Evolutionary conservation across 306 rosid species (phyloP).

Genomic region (Dalbergia oliveri): DNA sequence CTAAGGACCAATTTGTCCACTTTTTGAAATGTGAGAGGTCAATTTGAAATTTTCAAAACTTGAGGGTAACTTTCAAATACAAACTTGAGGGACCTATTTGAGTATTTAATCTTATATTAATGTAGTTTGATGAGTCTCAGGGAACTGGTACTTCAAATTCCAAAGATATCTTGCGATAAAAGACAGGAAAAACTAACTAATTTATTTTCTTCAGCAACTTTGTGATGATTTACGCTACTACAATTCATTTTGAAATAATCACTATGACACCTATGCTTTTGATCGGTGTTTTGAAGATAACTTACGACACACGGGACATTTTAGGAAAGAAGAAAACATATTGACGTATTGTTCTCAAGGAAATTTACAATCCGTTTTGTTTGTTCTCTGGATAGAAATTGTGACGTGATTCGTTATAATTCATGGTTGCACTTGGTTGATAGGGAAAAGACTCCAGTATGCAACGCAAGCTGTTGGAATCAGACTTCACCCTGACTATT

Average conservation of each 20-base stretch:
- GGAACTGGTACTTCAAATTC: not conserved
- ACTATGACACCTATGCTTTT: not conserved
- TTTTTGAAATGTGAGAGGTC: too few species aligned
- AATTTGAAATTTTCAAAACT: too few species aligned
- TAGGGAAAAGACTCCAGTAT: slow-evolving; percentile 64
- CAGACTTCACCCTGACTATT: slow-evolving; percentile 59
- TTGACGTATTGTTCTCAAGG: not conserved
- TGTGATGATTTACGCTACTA: not conserved
- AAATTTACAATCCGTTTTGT: not conserved
- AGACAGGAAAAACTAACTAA: too few species aligned
- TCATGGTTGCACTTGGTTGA: slow-evolving; percentile 30
- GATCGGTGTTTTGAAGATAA: not conserved
- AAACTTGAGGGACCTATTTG: too few species aligned
- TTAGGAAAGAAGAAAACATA: not conserved
- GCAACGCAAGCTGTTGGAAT: slow-evolving; percentile 64
- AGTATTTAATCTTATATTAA: too few species aligned
- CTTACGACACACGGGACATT: not conserved
- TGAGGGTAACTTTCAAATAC: too few species aligned
- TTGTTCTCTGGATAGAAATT: not conserved
- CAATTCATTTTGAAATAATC: not conserved
- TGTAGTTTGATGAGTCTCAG: not conserved
- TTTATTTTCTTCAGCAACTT: slow-evolving; percentile 21
- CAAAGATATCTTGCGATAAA: not conserved
- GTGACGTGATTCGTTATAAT: not conserved
- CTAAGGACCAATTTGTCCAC: too few species aligned